Percentiles rank a stretch among this genome's conserved stretches.
phyloP scores from a whole-genome alignment of 2,329 filamentous ascomycete species.

The Neonectria punicea region DNA sequence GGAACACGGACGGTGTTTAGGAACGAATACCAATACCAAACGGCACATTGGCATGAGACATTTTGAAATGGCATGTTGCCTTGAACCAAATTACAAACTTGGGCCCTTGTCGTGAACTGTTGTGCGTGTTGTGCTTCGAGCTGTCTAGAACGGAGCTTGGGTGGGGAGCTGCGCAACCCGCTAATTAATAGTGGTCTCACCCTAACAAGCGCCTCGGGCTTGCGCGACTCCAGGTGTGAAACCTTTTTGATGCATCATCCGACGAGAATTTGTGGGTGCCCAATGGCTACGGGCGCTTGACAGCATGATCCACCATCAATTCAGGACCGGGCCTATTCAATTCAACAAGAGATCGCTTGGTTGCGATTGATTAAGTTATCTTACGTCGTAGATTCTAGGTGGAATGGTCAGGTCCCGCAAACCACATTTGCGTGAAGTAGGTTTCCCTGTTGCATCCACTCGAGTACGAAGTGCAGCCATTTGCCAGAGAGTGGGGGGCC shows the following conservation, averaged over 20 bases:
- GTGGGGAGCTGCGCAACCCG: not conserved
- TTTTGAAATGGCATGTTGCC: conserved; percentile 38
- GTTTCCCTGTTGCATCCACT: no score
- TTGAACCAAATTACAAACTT: conserved; percentile 42
- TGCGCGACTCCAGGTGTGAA: not conserved
- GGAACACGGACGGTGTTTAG: conserved; percentile 47
- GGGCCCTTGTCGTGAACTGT: conserved; percentile 25
- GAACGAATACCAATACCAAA: conserved; percentile 40
- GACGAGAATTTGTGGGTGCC: not conserved
- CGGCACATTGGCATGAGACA: conserved; percentile 42
- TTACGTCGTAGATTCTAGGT: no score
- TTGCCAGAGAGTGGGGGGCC: conserved; percentile 4
- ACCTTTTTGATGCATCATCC: not conserved
- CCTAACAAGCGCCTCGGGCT: not conserved
- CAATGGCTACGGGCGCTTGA: not conserved
- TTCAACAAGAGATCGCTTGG: no score
- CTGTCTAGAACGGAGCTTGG: conserved; percentile 11
- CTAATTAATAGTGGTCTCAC: conserved; percentile 14
- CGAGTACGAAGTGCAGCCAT: no score
- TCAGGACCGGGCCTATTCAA: no score
- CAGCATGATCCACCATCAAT: no score
- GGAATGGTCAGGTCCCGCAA: no score
- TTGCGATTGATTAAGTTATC: no score
- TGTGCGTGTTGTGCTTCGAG: conserved; percentile 1
- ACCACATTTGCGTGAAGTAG: no score